phyloP scores from a whole-genome alignment of 306 rosid genomes.

The Dalbergia cochinchinensis region DNA sequence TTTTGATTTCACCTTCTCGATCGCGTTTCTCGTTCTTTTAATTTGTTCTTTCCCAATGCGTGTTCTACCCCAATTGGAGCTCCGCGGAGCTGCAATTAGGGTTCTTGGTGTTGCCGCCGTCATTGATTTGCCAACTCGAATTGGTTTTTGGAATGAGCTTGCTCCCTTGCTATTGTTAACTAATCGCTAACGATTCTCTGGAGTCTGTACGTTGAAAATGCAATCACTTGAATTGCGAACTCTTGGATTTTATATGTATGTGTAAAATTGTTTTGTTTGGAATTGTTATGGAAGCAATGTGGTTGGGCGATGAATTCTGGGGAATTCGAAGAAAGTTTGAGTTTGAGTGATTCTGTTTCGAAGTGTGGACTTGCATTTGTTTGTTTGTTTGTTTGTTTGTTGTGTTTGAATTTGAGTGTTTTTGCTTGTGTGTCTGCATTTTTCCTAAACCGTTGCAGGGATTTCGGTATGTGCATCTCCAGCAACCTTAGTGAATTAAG shows the following conservation, averaged over 20 bases:
- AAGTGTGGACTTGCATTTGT: constrained; percentile 20
- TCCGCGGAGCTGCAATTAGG: constrained; percentile 33
- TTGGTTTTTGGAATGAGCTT: not conserved
- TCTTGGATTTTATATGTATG: not conserved
- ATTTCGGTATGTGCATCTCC: constrained; percentile 31
- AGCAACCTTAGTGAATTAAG: constrained; percentile 31
- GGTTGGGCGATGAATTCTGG: constrained; percentile 25
- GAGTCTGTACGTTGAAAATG: constrained; percentile 4
- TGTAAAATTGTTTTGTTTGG: constrained; percentile 7
- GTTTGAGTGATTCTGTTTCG: constrained; percentile 28
- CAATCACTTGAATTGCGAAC: not conserved
- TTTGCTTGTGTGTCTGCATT: constrained; percentile 44
- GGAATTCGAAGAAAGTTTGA: constrained; percentile 29
- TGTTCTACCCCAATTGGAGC: constrained; percentile 19
- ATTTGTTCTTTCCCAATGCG: constrained; percentile 18
- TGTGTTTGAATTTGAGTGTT: not conserved
- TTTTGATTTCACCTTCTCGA: not conserved
- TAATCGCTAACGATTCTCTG: not conserved
- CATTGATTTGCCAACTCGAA: not conserved
- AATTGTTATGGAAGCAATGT: constrained; percentile 15
- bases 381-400: constrained; percentile 4
- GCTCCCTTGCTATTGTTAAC: not conserved
- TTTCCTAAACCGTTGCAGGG: constrained; percentile 43
- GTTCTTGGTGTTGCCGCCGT: constrained; percentile 40
- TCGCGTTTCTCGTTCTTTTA: not conserved